These are phyloP conservation scores for Dysphania ambrosioides DNA, from an alignment of 148 eudicot species.

Conservation along the genomic window DNA sequence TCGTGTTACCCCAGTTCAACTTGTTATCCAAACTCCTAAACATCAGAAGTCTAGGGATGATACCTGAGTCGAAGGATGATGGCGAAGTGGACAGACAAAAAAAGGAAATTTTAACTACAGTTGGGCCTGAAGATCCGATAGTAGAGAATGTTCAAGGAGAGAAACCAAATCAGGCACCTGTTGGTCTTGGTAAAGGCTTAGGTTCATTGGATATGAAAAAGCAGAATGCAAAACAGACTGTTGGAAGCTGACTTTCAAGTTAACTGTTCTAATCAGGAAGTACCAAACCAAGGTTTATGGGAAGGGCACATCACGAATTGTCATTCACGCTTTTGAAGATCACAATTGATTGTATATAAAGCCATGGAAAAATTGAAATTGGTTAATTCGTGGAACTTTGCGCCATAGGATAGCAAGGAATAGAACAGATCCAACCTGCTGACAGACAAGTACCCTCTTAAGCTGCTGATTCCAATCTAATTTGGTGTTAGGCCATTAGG, in stretches of 20 bases:
- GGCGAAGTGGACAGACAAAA: slow-evolving; percentile 25
- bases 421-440: too few relatives aligned
- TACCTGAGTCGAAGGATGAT: slow-evolving; percentile 29
- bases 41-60: slow-evolving; percentile 41
- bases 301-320: too few relatives aligned
- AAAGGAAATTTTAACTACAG: slow-evolving; percentile 26
- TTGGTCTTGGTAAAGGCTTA: slow-evolving; percentile 63
- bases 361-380: not conserved
- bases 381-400: not conserved
- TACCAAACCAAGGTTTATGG: too few relatives aligned
- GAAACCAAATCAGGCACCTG: slow-evolving; percentile 46
- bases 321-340: slow-evolving; percentile 1
- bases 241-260: slow-evolving; percentile 19
- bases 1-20: slow-evolving; percentile 56
- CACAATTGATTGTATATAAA: not conserved
- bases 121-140: slow-evolving; percentile 17
- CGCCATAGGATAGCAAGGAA: too few relatives aligned
- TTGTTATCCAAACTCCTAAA: slow-evolving; percentile 51
- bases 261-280: not conserved
- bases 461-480: too few relatives aligned
- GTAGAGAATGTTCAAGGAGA: slow-evolving; percentile 18
- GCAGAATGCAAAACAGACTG: slow-evolving; percentile 48
- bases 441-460: too few relatives aligned
- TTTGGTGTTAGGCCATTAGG: too few relatives aligned
- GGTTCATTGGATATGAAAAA: slow-evolving; percentile 61